These are phyloP conservation scores for Dalbergia cultrata DNA, from an alignment of 306 rosid species.

Conservation along the genomic window DNA sequence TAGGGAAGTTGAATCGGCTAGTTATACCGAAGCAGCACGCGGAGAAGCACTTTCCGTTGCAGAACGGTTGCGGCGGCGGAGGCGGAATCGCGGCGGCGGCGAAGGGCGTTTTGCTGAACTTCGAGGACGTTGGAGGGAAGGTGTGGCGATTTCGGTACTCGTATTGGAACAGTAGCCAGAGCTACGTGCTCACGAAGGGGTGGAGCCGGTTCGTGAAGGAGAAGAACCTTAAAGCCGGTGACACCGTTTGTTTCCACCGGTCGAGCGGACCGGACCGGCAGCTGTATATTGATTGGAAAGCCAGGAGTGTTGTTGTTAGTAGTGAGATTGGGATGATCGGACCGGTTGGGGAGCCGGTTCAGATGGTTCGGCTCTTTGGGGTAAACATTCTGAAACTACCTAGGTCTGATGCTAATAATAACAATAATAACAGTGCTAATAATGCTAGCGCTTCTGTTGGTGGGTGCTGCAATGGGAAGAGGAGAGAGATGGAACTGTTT, in stretches of 20 bases:
- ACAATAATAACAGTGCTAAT: not conserved
- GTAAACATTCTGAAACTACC: slow-evolving; percentile 83
- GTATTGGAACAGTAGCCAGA: slow-evolving; percentile 98
- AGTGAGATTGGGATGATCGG: slow-evolving; percentile 24
- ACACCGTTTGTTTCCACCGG: slow-evolving; percentile 76
- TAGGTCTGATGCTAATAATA: slow-evolving; percentile 41
- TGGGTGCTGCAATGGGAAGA: slow-evolving; percentile 71
- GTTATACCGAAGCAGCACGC: slow-evolving; percentile 98
- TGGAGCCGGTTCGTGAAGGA: slow-evolving; percentile 99
- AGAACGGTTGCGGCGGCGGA: slow-evolving; percentile 43
- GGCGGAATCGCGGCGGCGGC: slow-evolving; percentile 23
- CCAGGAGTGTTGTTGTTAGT: slow-evolving; percentile 27
- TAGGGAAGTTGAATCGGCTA: slow-evolving; percentile 85
- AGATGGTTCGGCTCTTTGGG: slow-evolving; percentile 88
- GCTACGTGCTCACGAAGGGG: slow-evolving; percentile 92
- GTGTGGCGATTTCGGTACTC: slow-evolving; percentile 98
- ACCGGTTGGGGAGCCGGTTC: slow-evolving; percentile 65
- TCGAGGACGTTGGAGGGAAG: slow-evolving; percentile 92
- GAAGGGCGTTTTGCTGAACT: slow-evolving; percentile 75
- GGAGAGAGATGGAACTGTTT: slow-evolving; percentile 76
- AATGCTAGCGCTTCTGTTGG: slow-evolving; percentile 15
- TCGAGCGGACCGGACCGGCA: slow-evolving; percentile 82
- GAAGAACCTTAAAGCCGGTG: slow-evolving; percentile 88
- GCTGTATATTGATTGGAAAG: slow-evolving; percentile 81
- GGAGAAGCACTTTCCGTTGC: slow-evolving; percentile 91